Evolutionary conservation across 208 protist genomes (phyloP), one percentile per base, ranked within the genome.

Genomic region (Acanthamoeba healyi): DNA sequence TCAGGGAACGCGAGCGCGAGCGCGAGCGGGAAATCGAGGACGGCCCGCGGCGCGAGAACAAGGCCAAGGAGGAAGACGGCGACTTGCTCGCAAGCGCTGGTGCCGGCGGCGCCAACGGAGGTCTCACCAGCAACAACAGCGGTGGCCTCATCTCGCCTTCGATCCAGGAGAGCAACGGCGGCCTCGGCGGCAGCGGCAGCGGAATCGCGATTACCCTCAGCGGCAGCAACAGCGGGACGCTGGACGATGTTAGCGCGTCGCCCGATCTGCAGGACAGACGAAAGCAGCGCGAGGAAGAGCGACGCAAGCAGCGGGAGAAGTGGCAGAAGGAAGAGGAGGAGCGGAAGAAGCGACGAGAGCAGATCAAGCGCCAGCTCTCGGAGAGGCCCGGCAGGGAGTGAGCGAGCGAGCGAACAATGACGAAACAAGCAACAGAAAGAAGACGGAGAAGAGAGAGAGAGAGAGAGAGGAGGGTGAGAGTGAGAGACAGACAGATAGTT

Each of bases 311-410:
- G n/a, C 9, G 58, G 24, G 58, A 67, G 58, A 67, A 67, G 58
- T 67, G 58, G 58, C 58, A 67, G 29, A 67, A 67, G 58, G 58
- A 67, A 34, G 58, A 67, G 58, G 58, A 67, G n/a, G 58, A 67
- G 58, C 9, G 58, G n/a, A 67, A 67, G 58, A 29, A 34, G n/a
- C 58, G 58, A 67, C 58, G 58, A 67, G 58, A 67, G 58, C 58
- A 67, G 58, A 67, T 67, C 58, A 67, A 67, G 58, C 24, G 58
- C 9, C 58, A 67, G 58, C 58, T 67, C 58, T 67, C 58, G 24
- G 58, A 67, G 19, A 5, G 58, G 29, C 58, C 58, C n/a, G 58
- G 58, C n/a, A 29, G 58, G 58, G 58, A 67, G 58, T 67, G 29
- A 67, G n/a, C 7, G n/a, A 24, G 7, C 12, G 46, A 51, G 12